Evolutionary conservation across 768 basidiomycete genomes (phyloP), one percentile per base, ranked within the genome.

Genomic region (Tricholoma bakamatsutake): DNA sequence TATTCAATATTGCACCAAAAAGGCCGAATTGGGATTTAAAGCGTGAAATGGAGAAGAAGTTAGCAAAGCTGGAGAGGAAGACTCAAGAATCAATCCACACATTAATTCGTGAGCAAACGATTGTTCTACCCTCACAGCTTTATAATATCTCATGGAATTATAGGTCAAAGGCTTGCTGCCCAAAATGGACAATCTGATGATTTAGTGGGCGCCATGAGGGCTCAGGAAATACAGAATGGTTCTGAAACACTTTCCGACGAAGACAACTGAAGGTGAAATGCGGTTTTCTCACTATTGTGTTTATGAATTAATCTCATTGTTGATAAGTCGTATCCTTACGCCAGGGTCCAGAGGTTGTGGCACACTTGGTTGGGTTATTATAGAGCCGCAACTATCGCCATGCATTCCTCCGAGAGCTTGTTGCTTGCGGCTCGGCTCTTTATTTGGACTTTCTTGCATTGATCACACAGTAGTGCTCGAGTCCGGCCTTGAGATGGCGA

Each of bases 1-100:
- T 97, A 45, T 91, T 97, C 68, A 98, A 97, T 67, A 98, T 99
- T 62, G 95, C 94, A 21, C 97, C 97, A 3, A 98, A 95, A 79
- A 82, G 94, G 47, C 87, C 92, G 9, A 98, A 96, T 71, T 96
- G 93, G 94, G 93, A 96, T 68, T 76, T 97, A 64, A 95, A 94
- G 69, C 83, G 93, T 55, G 93, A 98, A 64, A 84, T 95, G 73
- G 91, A 95, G 55, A 92, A 88, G 75, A 93, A 91, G 68, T 70
- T 93, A 47, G 80, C 86, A 7, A 94, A 85, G 66, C 76, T 98
- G n/a, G 94, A 97, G 64, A 75, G 91, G 62, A 87, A 84, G 71
- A 97, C 93, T 1, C 90, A 95, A 58, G 90, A 95, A 69, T 84
- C 94, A 5, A 90, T 98, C 59, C 91, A 95, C 64, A 89, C 86